Conservation (phyloP, 169 alveolate species). For the Toxoplasma gondii region DNA sequence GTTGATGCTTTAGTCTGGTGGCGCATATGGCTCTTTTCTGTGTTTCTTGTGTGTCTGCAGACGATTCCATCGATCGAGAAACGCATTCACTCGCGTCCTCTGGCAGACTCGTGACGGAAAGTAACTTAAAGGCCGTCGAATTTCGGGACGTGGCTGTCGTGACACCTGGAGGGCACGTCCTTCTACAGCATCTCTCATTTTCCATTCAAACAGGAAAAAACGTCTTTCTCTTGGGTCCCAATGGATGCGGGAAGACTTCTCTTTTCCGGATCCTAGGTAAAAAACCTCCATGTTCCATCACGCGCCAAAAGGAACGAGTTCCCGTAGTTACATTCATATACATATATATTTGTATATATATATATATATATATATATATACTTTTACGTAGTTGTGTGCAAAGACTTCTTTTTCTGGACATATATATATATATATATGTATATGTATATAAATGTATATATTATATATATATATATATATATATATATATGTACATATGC, state of each 20-base stretch:
- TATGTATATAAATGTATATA: not conserved
- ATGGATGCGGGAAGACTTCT: constrained; percentile 90
- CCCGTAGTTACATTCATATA: not conserved
- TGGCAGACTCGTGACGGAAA: not conserved
- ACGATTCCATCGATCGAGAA: too few species aligned
- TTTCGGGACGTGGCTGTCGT: constrained; percentile 83
- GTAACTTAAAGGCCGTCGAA: constrained; percentile 46
- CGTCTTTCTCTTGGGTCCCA: constrained; percentile 87
- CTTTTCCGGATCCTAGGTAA: constrained; percentile 79
- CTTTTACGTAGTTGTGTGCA: not conserved
- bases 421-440: not conserved
- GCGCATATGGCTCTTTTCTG: too few species aligned
- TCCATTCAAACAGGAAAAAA: constrained; percentile 81
- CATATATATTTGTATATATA: too few species aligned
- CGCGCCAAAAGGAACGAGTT: not conserved
- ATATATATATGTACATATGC: not conserved
- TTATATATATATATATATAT: not conserved
- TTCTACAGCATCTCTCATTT: constrained; percentile 77
- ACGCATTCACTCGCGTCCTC: not conserved
- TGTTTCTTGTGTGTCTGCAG: too few species aligned
- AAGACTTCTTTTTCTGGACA: not conserved
- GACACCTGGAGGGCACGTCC: constrained; percentile 85
- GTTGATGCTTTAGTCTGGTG: too few species aligned
- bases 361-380: too few species aligned
- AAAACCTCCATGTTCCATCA: not conserved